phyloP scores from a whole-genome alignment of 371 early-diverging fungal species.

The Syncephalastrum contaminatum region DNA sequence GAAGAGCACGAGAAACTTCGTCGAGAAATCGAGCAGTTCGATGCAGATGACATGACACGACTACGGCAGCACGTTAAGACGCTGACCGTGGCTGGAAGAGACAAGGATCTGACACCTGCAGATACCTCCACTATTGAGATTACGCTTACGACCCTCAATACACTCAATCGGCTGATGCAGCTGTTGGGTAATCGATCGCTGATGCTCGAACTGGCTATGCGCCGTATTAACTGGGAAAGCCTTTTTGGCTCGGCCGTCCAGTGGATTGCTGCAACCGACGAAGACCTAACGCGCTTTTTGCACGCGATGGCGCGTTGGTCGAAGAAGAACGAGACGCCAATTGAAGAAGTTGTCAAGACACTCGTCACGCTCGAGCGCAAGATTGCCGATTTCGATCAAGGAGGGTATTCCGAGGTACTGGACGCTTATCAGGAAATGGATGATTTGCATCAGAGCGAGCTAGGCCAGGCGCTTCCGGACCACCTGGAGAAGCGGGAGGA shows the following conservation, averaged over 20 bases:
- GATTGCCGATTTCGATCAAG: conserved; percentile 45
- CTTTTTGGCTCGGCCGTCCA: conserved; percentile 39
- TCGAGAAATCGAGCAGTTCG: conserved; percentile 33
- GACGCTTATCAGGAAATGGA: conserved; percentile 52
- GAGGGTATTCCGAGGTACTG: conserved; percentile 30
- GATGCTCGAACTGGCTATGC: conserved; percentile 27
- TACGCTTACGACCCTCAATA: conserved; percentile 42
- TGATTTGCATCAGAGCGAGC: conserved; percentile 13
- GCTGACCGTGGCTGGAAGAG: conserved; percentile 26
- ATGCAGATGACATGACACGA: conserved; percentile 45
- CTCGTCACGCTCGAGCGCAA: conserved; percentile 30
- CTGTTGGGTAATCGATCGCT: conserved; percentile 29
- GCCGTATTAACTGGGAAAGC: conserved; percentile 50
- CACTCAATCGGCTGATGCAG: conserved; percentile 36
- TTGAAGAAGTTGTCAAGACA: conserved; percentile 35
- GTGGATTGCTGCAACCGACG: conserved; percentile 38
- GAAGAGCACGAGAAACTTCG: conserved; percentile 32
- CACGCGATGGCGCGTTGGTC: conserved; percentile 35
- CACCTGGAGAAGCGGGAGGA: conserved; percentile 44
- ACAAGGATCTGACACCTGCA: conserved; percentile 47
- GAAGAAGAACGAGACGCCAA: conserved; percentile 18
- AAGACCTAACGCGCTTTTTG: conserved; percentile 34
- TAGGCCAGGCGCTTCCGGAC: conserved; percentile 25
- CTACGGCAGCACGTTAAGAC: conserved; percentile 49
- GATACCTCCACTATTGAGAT: conserved; percentile 57